Evolutionary conservation across 305 asterid species (phyloP).

Genomic region (Ilex paraguariensis): DNA sequence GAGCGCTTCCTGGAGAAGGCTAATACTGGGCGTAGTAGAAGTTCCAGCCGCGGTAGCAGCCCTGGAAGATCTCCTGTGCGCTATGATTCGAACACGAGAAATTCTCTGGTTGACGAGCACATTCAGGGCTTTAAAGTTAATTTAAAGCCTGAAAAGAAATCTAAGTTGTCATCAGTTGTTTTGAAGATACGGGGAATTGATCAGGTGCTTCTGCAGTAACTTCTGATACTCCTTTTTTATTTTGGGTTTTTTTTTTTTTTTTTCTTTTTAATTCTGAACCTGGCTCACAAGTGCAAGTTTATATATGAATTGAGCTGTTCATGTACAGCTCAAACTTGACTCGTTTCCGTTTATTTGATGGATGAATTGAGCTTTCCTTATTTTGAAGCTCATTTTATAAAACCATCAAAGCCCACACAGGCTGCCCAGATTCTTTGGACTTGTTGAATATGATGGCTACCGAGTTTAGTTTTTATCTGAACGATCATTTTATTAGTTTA

Average conservation of each 20-base stretch:
- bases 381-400: too few species aligned
- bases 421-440: too few species aligned
- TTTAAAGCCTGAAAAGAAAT: slow-evolving; percentile 90
- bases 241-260: background rate
- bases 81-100: slow-evolving; percentile 61
- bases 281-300: too few species aligned
- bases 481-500: too few species aligned
- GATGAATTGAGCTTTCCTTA: too few species aligned
- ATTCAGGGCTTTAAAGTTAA: slow-evolving; percentile 89
- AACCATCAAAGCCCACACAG: too few species aligned
- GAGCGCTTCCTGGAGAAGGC: slow-evolving; percentile 95
- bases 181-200: slow-evolving; percentile 98
- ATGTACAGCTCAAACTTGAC: too few species aligned
- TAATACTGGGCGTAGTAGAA: slow-evolving; percentile 85
- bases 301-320: too few species aligned
- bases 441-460: too few species aligned
- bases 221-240: slow-evolving; percentile 3
- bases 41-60: slow-evolving; percentile 95
- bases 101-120: slow-evolving; percentile 69
- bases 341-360: too few species aligned
- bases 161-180: slow-evolving; percentile 94
- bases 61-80: slow-evolving; percentile 94
- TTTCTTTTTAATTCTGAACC: too few species aligned
- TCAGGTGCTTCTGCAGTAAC: slow-evolving; percentile 54
- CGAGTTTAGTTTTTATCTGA: too few species aligned